Evolutionary conservation across 2,329 filamentous ascomycete species (phyloP).

Genomic region (Geosmithia putterillii): DNA sequence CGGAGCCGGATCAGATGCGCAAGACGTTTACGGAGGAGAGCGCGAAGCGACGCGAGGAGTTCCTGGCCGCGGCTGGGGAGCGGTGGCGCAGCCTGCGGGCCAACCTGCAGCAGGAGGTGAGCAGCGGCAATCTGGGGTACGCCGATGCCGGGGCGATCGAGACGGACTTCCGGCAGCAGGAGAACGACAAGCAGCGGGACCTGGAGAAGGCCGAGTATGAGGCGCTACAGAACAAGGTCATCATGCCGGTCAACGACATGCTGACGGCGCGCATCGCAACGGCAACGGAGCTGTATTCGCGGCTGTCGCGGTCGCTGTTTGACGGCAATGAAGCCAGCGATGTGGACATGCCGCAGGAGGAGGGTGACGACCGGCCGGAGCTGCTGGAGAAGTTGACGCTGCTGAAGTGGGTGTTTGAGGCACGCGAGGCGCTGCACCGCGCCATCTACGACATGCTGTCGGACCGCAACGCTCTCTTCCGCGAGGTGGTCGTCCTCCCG

Average conservation of each 20-base stretch:
- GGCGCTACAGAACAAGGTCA: conserved; percentile 67
- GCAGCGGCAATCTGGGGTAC: conserved; percentile 67
- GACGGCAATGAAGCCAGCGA: conserved; percentile 46
- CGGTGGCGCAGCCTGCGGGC: conserved; percentile 53
- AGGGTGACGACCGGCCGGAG: conserved; percentile 90
- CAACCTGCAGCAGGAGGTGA: conserved; percentile 70
- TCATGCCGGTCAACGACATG: conserved; percentile 73
- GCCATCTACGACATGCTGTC: conserved; percentile 76
- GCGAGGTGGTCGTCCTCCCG: conserved; percentile 69
- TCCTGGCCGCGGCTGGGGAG: conserved; percentile 33
- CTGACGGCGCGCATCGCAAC: conserved; percentile 63
- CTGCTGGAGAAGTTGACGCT: conserved; percentile 87
- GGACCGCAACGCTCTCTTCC: conserved; percentile 78
- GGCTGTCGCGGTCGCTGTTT: conserved; percentile 60
- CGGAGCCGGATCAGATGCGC: conserved; percentile 59
- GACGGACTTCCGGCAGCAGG: conserved; percentile 58
- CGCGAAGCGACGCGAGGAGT: conserved; percentile 46
- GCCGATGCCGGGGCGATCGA: conserved; percentile 75
- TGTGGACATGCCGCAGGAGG: conserved; percentile 80
- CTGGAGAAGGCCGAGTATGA: conserved; percentile 72
- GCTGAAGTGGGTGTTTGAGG: conserved; percentile 94
- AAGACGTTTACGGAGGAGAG: conserved; percentile 44
- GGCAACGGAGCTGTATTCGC: conserved; percentile 66
- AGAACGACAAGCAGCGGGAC: conserved; percentile 59
- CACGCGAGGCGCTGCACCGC: conserved; percentile 75